Percentiles rank a stretch among this genome's conserved stretches.
phyloP scores from a whole-genome alignment of 352 stramenopile species.

The Phytophthora nicotianae region DNA sequence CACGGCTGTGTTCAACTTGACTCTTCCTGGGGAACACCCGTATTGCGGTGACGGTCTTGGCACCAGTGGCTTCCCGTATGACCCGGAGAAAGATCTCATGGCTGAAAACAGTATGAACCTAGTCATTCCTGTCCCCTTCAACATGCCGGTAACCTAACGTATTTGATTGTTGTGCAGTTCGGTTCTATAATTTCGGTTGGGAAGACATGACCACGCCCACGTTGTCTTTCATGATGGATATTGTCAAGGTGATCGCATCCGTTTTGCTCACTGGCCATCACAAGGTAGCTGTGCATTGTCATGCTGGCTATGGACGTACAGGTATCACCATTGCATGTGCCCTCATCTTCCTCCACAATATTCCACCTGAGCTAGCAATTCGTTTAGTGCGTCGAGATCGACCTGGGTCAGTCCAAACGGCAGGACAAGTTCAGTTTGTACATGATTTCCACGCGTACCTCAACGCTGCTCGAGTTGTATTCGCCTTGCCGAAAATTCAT shows the following conservation, averaged over 20 bases:
- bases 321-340: conserved; percentile 88
- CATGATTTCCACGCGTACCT: conserved; percentile 79
- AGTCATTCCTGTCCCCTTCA: conserved; percentile 5
- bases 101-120: conserved; percentile 70
- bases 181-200: conserved; percentile 92
- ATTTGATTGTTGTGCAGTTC: conserved; percentile 47
- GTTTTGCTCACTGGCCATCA: conserved; percentile 70
- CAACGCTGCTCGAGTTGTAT: conserved; percentile 69
- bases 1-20: conserved; percentile 91
- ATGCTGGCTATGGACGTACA: conserved; percentile 89
- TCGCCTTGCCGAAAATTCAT: conserved; percentile 74
- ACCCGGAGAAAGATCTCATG: conserved; percentile 90
- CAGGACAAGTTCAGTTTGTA: conserved; percentile 75
- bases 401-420: conserved; percentile 80
- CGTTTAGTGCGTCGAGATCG: conserved; percentile 75
- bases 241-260: conserved; percentile 85
- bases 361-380: conserved; percentile 68
- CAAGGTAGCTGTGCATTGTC: conserved; percentile 88
- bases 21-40: conserved; percentile 89
- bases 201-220: conserved; percentile 92
- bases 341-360: conserved; percentile 86
- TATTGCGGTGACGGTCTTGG: conserved; percentile 88
- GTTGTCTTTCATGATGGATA: conserved; percentile 86
- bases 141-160: background rate
- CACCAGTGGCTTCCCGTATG: conserved; percentile 85